Conservation (phyloP, 345 rosid species). For the Stellera chamaejasme region DNA sequence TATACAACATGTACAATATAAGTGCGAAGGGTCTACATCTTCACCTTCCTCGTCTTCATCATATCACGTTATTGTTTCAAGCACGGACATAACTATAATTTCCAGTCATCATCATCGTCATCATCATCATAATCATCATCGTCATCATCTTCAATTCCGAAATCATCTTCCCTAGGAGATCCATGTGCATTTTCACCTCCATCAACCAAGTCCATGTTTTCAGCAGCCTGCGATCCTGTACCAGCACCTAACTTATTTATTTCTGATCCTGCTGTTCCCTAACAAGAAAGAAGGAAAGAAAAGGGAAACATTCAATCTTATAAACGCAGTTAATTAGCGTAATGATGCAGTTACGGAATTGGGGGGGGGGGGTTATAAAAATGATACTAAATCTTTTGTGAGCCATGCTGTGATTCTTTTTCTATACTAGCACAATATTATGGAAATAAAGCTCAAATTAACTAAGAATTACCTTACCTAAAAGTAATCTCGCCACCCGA, state of each 20-base stretch:
- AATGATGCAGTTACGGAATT: no score
- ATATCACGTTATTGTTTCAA: constrained; percentile 61
- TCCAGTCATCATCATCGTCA: constrained; percentile 13
- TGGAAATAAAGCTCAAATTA: no score
- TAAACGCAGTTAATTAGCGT: no score
- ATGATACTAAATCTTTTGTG: no score
- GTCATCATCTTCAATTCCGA: constrained; percentile 18
- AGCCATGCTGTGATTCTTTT: not conserved
- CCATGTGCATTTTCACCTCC: constrained; percentile 21
- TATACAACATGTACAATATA: constrained; percentile 18
- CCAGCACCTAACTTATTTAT: constrained; percentile 29
- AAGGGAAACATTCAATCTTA: no score
- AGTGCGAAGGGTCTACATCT: constrained; percentile 21
- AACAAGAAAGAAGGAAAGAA: not conserved
- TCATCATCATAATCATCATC: constrained; percentile 31
- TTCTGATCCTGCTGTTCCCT: constrained; percentile 29
- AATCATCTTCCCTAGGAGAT: constrained; percentile 19
- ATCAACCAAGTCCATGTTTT: constrained; percentile 21
- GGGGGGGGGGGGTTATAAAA: no score
- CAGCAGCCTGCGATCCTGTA: constrained; percentile 8
- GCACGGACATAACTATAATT: no score
- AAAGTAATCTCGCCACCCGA: no score
- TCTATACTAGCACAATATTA: no score
- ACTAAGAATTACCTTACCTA: no score
- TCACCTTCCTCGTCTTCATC: constrained; percentile 56